These are phyloP conservation scores for Fraxinus anomala DNA, from an alignment of 257 asterid genomes.

Conservation along the genomic window DNA sequence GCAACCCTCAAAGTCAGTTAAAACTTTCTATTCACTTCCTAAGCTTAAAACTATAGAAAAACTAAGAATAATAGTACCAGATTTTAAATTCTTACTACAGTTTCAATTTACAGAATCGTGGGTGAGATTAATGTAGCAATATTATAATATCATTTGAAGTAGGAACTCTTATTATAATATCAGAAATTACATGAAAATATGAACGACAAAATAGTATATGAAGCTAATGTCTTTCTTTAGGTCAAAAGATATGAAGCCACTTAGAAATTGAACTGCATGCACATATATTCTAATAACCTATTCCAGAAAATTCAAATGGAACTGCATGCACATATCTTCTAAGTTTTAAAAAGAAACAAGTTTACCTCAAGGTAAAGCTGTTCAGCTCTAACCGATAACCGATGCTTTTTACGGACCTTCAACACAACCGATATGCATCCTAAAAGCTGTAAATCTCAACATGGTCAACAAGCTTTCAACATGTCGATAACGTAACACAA, in stretches of 20 bases:
- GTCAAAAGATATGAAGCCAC: not conserved
- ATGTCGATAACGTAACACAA: constrained; percentile 35
- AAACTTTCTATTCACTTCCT: not conserved
- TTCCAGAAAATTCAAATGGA: not conserved
- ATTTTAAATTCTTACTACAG: not conserved
- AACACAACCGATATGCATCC: constrained; percentile 61
- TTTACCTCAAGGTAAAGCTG: constrained; percentile 73
- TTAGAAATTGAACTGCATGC: not conserved
- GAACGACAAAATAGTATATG: not conserved
- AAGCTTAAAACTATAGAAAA: not conserved
- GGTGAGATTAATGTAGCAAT: not conserved
- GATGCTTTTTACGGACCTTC: constrained; percentile 47
- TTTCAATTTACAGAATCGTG: not conserved
- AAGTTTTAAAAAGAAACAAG: constrained; percentile 13
- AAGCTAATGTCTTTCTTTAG: not conserved
- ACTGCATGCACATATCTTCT: not conserved
- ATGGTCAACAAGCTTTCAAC: constrained; percentile 55
- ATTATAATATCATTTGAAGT: too few relatives aligned
- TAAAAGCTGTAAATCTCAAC: constrained; percentile 66
- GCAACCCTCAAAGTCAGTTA: not conserved
- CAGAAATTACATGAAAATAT: not conserved
- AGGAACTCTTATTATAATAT: too few relatives aligned
- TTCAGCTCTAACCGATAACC: constrained; percentile 73
- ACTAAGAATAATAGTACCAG: not conserved
- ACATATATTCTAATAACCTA: not conserved